Evolutionary conservation across 2,329 filamentous ascomycete genomes (phyloP).

Genomic region (Tolypocladium tundrense): DNA sequence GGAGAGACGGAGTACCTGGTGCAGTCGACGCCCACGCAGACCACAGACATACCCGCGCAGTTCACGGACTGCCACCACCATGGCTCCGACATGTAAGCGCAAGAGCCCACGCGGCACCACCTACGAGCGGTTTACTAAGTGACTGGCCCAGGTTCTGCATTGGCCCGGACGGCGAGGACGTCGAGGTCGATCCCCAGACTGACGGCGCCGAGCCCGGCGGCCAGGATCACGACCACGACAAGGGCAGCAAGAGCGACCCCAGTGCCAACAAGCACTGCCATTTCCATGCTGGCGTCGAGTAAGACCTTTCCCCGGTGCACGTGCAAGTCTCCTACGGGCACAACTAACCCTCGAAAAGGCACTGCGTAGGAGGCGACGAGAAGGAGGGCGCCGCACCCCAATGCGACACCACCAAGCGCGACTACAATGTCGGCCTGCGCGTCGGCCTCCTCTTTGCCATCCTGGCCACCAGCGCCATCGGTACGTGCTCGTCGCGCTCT

Average conservation of each 20-base stretch:
- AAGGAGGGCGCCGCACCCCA: conserved; percentile 20
- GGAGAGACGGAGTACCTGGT: conserved; percentile 32
- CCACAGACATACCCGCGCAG: conserved; percentile 43
- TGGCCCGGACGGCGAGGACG: conserved; percentile 48
- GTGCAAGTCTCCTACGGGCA: background rate
- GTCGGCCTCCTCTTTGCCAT: conserved; percentile 66
- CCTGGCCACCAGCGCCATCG: conserved; percentile 56
- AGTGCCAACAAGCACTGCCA: conserved; percentile 28
- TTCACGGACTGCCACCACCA: conserved; percentile 59
- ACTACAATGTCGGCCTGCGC: conserved; percentile 60
- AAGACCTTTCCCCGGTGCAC: conserved; percentile 17
- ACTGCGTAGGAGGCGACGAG: conserved; percentile 44
- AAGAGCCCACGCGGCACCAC: no score
- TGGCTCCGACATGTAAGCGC: conserved; percentile 41
- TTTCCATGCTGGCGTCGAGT: conserved; percentile 68
- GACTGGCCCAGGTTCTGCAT: conserved; percentile 47
- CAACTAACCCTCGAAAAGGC: conserved; percentile 19
- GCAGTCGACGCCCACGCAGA: conserved; percentile 39
- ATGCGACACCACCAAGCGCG: conserved; percentile 35
- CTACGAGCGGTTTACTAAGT: background rate
- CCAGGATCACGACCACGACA: conserved; percentile 9
- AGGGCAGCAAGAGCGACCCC: conserved; percentile 7
- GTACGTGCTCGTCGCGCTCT: conserved; percentile 18
- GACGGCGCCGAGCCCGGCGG: conserved; percentile 12
- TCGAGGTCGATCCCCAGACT: conserved; percentile 38